phyloP scores from a whole-genome alignment of 371 early-diverging fungal species.

The Syncephalastrum racemosum region DNA sequence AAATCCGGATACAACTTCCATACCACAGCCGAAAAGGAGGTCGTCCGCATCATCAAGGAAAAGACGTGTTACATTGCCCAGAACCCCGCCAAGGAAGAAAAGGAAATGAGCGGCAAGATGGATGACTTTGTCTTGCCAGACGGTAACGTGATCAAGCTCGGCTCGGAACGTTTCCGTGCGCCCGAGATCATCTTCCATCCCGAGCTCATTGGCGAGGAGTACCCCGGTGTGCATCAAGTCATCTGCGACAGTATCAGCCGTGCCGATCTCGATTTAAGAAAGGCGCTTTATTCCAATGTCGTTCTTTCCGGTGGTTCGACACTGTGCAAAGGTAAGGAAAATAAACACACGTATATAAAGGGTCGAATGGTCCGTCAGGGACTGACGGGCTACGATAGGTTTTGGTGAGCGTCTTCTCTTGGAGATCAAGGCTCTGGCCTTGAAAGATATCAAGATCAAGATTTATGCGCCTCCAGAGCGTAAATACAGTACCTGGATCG shows the following conservation, averaged over 20 bases:
- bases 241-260: constrained; percentile 87
- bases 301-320: constrained; percentile 95
- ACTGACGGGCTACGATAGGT: neutral
- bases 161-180: constrained; percentile 78
- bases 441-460: constrained; percentile 91
- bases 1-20: constrained; percentile 85
- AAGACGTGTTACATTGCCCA: constrained; percentile 92
- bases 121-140: constrained; percentile 92
- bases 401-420: constrained; percentile 89
- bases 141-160: constrained; percentile 86
- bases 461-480: constrained; percentile 96
- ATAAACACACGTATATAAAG: no score
- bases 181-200: constrained; percentile 94
- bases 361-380: neutral
- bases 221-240: constrained; percentile 87
- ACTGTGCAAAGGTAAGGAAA: constrained; percentile 49
- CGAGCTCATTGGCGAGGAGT: constrained; percentile 87
- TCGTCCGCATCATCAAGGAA: constrained; percentile 94
- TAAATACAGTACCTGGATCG: constrained; percentile 97
- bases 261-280: constrained; percentile 90
- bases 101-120: constrained; percentile 68
- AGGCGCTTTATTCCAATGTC: constrained; percentile 82
- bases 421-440: constrained; percentile 83
- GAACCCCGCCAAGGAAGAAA: constrained; percentile 87
- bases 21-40: constrained; percentile 92